These are phyloP conservation scores for Cicer bijugum DNA, from an alignment of 306 rosid genomes.

Conservation along the genomic window DNA sequence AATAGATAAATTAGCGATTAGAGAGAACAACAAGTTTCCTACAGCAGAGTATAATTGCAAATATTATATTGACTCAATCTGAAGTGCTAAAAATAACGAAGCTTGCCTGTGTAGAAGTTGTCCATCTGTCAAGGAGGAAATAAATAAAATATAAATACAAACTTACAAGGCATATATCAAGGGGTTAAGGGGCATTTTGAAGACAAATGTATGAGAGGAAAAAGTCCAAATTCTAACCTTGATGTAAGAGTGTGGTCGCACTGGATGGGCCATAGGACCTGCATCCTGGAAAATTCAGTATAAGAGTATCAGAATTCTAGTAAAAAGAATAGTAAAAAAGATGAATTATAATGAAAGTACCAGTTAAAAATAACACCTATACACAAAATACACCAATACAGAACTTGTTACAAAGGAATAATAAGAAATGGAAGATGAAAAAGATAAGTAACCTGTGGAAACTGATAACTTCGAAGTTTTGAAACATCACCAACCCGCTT, in stretches of 20 bases:
- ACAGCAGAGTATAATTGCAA: slow-evolving; percentile 24
- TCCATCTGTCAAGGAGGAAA: slow-evolving; percentile 78
- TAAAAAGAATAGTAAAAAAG: slow-evolving; percentile 3
- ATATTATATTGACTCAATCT: slow-evolving; percentile 34
- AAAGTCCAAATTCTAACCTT: slow-evolving; percentile 67
- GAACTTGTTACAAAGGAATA: slow-evolving; percentile 16
- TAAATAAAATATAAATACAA: slow-evolving; percentile 43
- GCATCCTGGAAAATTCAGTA: slow-evolving; percentile 73
- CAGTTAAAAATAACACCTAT: neutral
- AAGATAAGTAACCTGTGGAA: slow-evolving; percentile 79
- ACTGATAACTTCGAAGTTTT: slow-evolving; percentile 87
- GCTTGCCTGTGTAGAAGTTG: slow-evolving; percentile 96
- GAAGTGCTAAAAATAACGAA: slow-evolving; percentile 37
- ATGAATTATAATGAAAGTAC: slow-evolving; percentile 3
- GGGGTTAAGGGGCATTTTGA: neutral
- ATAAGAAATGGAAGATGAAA: slow-evolving; percentile 1
- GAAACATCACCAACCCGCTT: slow-evolving; percentile 89
- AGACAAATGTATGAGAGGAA: slow-evolving; percentile 33
- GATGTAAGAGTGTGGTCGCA: slow-evolving; percentile 96
- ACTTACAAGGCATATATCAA: slow-evolving; percentile 28
- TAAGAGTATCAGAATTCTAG: slow-evolving; percentile 40
- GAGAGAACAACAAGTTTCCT: slow-evolving; percentile 40
- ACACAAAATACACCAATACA: slow-evolving; percentile 28
- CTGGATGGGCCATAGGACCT: slow-evolving; percentile 99
- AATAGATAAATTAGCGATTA: slow-evolving; percentile 48